Conservation (phyloP, 2,329 filamentous ascomycete genomes). For the Trichoderma endophyticum region DNA sequence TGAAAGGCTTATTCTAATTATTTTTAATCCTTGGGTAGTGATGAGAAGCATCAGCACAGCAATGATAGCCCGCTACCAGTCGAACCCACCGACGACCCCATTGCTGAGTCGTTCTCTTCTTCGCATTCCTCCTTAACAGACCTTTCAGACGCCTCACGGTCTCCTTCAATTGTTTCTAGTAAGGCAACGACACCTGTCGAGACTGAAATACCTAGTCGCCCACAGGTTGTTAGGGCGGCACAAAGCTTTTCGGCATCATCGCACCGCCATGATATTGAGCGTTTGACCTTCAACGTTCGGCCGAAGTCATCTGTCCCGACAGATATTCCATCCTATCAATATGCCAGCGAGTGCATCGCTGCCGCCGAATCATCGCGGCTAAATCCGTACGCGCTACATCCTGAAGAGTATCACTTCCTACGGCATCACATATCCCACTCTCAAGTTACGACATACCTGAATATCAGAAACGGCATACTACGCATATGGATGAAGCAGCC, state of each 20-base stretch:
- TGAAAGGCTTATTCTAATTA: not conserved
- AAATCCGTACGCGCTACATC: constrained; percentile 84
- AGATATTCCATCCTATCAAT: constrained; percentile 68
- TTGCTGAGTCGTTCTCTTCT: constrained; percentile 47
- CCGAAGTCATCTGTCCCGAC: constrained; percentile 82
- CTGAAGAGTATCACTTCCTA: constrained; percentile 77
- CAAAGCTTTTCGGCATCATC: constrained; percentile 24
- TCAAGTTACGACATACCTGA: constrained; percentile 93
- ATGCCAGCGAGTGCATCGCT: constrained; percentile 86
- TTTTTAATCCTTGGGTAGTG: constrained; percentile 19
- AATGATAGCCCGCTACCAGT: constrained; percentile 21
- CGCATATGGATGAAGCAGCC: constrained; percentile 87
- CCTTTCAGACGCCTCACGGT: constrained; percentile 54
- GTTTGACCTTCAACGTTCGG: constrained; percentile 54
- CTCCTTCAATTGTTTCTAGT: constrained; percentile 55
- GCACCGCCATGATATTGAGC: constrained; percentile 33
- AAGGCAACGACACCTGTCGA: constrained; percentile 62
- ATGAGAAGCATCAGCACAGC: constrained; percentile 24
- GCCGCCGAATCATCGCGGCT: constrained; percentile 87
- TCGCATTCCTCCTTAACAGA: constrained; percentile 54
- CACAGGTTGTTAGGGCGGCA: constrained; percentile 21
- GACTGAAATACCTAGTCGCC: constrained; percentile 29
- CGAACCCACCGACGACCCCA: constrained; percentile 21
- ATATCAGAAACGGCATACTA: constrained; percentile 91
- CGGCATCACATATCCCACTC: constrained; percentile 77